Percentiles rank a stretch among this genome's conserved stretches.
phyloP scores from a whole-genome alignment of 139 green algal genomes.

The Nannochloris sp. region DNA sequence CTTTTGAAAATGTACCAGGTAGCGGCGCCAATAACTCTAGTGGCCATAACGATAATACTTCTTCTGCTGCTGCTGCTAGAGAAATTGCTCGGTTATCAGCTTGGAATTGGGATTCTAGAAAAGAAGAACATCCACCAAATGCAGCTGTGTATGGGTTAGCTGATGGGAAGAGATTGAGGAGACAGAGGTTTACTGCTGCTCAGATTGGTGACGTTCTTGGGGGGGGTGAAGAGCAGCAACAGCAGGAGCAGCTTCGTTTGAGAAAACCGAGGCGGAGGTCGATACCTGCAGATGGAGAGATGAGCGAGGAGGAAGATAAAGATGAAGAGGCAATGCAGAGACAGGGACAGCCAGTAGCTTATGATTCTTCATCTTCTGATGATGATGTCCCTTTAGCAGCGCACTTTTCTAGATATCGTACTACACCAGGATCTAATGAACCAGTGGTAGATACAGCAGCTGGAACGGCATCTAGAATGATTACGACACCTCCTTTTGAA shows the following conservation, averaged over 20 bases:
- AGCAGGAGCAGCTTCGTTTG: too few relatives aligned
- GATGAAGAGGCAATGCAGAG: too few relatives aligned
- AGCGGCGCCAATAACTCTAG: too few relatives aligned
- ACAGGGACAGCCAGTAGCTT: too few relatives aligned
- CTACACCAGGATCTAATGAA: background rate
- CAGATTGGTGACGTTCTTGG: too few relatives aligned
- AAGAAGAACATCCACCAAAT: conserved; percentile 5
- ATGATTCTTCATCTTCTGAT: conserved; percentile 5
- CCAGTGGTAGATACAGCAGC: background rate
- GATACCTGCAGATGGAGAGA: background rate
- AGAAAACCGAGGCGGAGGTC: background rate
- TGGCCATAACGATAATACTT: too few relatives aligned
- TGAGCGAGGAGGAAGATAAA: too few relatives aligned
- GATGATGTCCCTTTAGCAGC: background rate
- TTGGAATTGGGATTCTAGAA: conserved; percentile 3
- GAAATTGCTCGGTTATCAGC: background rate
- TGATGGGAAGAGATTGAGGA: background rate
- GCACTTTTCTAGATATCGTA: background rate
- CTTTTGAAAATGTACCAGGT: too few relatives aligned
- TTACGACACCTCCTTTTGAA: too few relatives aligned
- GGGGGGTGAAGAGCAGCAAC: too few relatives aligned
- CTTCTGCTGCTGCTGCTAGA: too few relatives aligned
- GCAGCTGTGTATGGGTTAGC: background rate
- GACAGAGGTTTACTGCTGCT: too few relatives aligned
- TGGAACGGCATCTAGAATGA: background rate